phyloP scores from a whole-genome alignment of 2,329 filamentous ascomycete species.

The Epichloe sylvatica region DNA sequence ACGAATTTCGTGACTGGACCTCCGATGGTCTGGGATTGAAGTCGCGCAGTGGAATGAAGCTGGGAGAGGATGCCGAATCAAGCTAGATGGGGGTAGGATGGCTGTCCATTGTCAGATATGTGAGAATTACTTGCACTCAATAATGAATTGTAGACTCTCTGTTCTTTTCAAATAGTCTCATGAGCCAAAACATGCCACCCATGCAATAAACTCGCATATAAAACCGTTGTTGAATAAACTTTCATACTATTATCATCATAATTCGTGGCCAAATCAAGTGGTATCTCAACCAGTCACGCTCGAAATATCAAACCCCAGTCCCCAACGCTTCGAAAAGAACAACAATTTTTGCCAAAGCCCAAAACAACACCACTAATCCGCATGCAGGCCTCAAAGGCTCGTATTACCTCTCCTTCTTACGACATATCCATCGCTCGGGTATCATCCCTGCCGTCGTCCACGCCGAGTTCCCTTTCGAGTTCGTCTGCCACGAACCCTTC shows the following conservation, averaged over 20 bases:
- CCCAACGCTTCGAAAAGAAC: not conserved
- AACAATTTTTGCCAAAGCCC: constrained; percentile 4
- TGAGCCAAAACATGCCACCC: not conserved
- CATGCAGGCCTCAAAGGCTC: not conserved
- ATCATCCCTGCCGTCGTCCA: constrained; percentile 43
- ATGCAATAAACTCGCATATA: not conserved
- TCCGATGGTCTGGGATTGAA: too few species aligned
- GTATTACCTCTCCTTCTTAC: not conserved
- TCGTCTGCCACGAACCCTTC: constrained; percentile 88
- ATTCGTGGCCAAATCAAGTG: constrained; percentile 3
- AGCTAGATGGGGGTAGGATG: too few species aligned
- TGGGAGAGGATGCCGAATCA: too few species aligned
- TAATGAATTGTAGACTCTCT: too few species aligned
- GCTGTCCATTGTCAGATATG: too few species aligned
- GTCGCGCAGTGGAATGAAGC: too few species aligned
- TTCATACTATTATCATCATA: not conserved
- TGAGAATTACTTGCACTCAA: too few species aligned
- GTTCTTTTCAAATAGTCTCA: too few species aligned
- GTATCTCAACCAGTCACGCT: constrained; percentile 2
- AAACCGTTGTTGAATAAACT: not conserved
- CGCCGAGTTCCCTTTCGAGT: constrained; percentile 71
- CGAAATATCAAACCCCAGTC: not conserved
- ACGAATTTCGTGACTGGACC: too few species aligned
- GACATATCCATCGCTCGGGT: constrained; percentile 32
- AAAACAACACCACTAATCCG: not conserved